Evolutionary conservation across 2,329 filamentous ascomycete species (phyloP), one percentile per base, ranked within the genome.

Genomic region (Didymella exigua): DNA sequence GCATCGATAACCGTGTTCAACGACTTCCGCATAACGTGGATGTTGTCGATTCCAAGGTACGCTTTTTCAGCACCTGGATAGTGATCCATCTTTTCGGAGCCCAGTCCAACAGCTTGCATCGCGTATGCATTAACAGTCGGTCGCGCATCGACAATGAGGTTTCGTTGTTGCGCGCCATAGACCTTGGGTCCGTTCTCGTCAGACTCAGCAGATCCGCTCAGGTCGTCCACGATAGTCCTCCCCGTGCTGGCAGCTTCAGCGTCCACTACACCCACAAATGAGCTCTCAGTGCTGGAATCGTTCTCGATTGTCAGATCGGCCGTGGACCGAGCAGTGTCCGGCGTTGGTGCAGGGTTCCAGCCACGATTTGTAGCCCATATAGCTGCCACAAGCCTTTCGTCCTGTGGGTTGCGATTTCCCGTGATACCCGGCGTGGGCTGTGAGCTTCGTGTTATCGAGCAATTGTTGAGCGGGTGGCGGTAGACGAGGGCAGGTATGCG

Each of bases 21-120:
- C 1, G 93, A 98, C 58, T 89, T 89, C 53, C 95, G 85, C 95
- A 99, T 99, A 59, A 97, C 92, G 70, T 99, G 95, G 56, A 99
- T 98, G 72, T 99, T 99, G 74, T 96, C 93, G 68, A 99, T 99
- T 59, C 91, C 95, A 51, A 99, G 83, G 71, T 96, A 99, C 26
- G 89, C 89, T 75, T 97, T 96, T 55, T 88, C 89, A 14, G 92
- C 91, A 68, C 93, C 93, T 58, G 89, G 91, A 78, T 99, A 99
- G 75, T 96, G 89, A 61, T 96, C 91, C 90, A 98, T 97, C 68
- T 97, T 96, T 76, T 99, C 95, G 0, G 93, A 96, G 2, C 95
- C 95, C 73, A 93, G 87, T 6, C 95, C 95, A 60, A 93, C 87
- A 4, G 93, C 90, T 73, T 97, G 93, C 84, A 97, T 98, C 6